Conservation (phyloP, 1,139 yeast genomes). For the Debaryomyces coudertii region DNA sequence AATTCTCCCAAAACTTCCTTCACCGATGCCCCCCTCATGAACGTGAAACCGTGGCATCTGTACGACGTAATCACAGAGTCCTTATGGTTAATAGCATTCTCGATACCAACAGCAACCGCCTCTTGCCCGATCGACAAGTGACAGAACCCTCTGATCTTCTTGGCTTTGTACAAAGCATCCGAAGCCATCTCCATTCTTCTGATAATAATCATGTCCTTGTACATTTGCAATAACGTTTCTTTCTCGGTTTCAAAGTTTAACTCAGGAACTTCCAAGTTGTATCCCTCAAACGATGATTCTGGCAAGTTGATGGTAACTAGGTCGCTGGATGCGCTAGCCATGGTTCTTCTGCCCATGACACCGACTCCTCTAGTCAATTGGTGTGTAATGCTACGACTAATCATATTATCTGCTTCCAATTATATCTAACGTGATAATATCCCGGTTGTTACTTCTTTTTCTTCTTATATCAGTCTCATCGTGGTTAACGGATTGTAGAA, state of each 20-base stretch:
- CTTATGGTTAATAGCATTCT: conserved; percentile 80
- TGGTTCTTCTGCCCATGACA: conserved; percentile 28
- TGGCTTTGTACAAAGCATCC: conserved; percentile 96
- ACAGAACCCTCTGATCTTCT: conserved; percentile 98
- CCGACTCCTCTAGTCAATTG: conserved; percentile 12
- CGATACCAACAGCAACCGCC: conserved; percentile 98
- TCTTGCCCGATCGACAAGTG: conserved; percentile 99
- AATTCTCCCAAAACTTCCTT: conserved; percentile 90
- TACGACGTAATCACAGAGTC: conserved; percentile 95
- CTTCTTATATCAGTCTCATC: conserved; percentile 4
- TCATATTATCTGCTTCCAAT: conserved; percentile 8
- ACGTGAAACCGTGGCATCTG: conserved; percentile 98
- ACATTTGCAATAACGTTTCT: conserved; percentile 83
- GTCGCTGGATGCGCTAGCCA: conserved; percentile 42
- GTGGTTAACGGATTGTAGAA: conserved; percentile 10
- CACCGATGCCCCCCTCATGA: conserved; percentile 93
- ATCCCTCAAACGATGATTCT: conserved; percentile 80
- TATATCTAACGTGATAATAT: conserved; percentile 2
- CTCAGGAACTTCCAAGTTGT: conserved; percentile 74
- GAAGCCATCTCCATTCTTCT: conserved; percentile 99
- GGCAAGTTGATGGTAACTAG: conserved; percentile 65
- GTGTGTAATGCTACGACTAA: conserved; percentile 13
- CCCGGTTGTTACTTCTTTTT: conserved; percentile 4
- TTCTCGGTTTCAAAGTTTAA: conserved; percentile 77
- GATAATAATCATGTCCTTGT: conserved; percentile 91